Evolutionary conservation across 1,284 basidiomycete species (phyloP).

Genomic region (Retiboletus flavoniger): DNA sequence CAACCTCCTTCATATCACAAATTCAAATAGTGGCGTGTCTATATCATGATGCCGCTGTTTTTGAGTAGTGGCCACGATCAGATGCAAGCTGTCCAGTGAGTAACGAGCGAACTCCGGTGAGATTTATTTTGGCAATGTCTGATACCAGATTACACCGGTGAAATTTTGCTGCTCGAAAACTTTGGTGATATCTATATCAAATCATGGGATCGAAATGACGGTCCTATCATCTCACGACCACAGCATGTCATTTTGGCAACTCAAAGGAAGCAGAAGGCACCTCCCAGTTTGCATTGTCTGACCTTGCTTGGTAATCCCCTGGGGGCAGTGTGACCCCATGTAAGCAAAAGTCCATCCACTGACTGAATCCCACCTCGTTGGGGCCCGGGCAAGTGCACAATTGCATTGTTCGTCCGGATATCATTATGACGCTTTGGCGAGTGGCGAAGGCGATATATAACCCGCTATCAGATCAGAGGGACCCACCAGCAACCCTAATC

Average conservation of each 20-base stretch:
- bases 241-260: slow-evolving; percentile 4
- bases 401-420: slow-evolving; percentile 25
- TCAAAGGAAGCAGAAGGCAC: slow-evolving; percentile 1
- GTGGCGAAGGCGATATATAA: slow-evolving; percentile 33
- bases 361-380: slow-evolving; percentile 10
- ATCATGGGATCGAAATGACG: not conserved
- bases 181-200: not conserved
- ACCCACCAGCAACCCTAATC: not conserved
- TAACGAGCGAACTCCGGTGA: slow-evolving; percentile 4
- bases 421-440: slow-evolving; percentile 22
- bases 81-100: not conserved
- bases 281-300: slow-evolving; percentile 22
- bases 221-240: not conserved
- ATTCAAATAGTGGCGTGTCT: not conserved
- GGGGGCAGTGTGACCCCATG: not conserved
- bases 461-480: not conserved
- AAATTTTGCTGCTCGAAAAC: not conserved
- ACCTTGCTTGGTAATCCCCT: slow-evolving; percentile 1
- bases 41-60: slow-evolving; percentile 2
- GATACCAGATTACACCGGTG: not conserved
- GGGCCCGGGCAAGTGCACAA: slow-evolving; percentile 4
- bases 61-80: slow-evolving; percentile 1
- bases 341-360: slow-evolving; percentile 14
- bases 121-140: slow-evolving; percentile 1
- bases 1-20: not conserved